Conservation (phyloP, 306 rosid species). For the Begonia fuchsioides region DNA sequence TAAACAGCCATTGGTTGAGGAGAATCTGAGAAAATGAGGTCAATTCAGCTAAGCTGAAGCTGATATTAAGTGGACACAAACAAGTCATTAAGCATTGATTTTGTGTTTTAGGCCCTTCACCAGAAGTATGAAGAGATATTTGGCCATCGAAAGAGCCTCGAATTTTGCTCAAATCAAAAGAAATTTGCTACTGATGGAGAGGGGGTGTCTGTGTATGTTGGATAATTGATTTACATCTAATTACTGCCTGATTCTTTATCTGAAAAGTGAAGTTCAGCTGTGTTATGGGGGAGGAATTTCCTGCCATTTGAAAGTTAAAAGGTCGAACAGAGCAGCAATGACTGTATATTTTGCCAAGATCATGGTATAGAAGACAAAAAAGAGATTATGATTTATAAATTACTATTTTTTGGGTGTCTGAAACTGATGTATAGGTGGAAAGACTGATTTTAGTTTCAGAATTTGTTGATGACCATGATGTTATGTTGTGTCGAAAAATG, state of each 20-base stretch:
- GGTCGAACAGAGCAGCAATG: neutral
- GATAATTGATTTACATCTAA: neutral
- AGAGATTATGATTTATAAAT: neutral
- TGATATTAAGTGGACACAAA: neutral
- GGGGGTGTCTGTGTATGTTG: too few species aligned
- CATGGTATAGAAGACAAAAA: conserved; percentile 5
- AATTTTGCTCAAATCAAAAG: neutral
- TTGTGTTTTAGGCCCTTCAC: too few species aligned
- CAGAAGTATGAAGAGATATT: neutral
- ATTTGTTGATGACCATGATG: neutral
- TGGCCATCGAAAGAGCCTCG: neutral
- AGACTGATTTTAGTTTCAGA: neutral
- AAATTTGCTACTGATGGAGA: neutral
- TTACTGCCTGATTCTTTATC: neutral
- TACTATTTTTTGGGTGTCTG: neutral
- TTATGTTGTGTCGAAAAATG: too few species aligned
- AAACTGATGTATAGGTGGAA: conserved; percentile 1
- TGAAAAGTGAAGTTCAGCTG: neutral
- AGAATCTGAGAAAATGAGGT: neutral
- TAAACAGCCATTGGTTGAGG: neutral
- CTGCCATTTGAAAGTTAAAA: neutral
- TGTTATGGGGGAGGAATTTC: neutral
- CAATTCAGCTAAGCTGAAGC: neutral
- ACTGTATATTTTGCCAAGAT: conserved; percentile 8
- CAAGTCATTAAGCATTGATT: neutral